phyloP scores from a whole-genome alignment of 306 rosid genomes.

The Lathyrus tuberosus region DNA sequence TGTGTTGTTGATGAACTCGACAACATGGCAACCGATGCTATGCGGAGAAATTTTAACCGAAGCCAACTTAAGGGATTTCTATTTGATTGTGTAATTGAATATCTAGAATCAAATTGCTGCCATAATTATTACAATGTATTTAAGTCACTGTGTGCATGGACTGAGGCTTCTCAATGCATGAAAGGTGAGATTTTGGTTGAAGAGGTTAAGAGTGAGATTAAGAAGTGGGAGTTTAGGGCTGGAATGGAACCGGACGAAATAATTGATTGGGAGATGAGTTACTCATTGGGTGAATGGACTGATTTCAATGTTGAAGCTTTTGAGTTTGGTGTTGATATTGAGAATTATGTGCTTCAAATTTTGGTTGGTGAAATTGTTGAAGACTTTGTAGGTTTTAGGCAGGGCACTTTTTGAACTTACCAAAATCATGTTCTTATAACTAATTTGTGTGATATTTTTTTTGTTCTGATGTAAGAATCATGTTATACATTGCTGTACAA shows the following conservation, averaged over 20 bases:
- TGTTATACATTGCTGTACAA: conserved; percentile 46
- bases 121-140: conserved; percentile 45
- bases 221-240: conserved; percentile 52
- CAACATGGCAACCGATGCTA: conserved; percentile 37
- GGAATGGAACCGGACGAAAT: conserved; percentile 63
- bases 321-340: conserved; percentile 66
- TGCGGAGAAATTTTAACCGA: conserved; percentile 41
- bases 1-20: conserved; percentile 57
- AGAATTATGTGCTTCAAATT: conserved; percentile 50
- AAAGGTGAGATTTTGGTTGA: conserved; percentile 42
- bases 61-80: conserved; percentile 51
- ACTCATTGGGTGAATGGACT: conserved; percentile 71
- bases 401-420: conserved; percentile 22
- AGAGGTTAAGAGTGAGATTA: conserved; percentile 56
- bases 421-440: conserved; percentile 15
- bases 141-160: conserved; percentile 41
- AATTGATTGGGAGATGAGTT: conserved; percentile 78
- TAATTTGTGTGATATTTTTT: conserved; percentile 7
- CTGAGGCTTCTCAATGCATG: conserved; percentile 38
- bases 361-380: conserved; percentile 65
- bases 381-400: conserved; percentile 47
- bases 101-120: conserved; percentile 53
- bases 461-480: conserved; percentile 24
- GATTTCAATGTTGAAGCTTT: conserved; percentile 63
- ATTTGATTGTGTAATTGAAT: conserved; percentile 69